phyloP scores from a whole-genome alignment of 2,329 filamentous ascomycete species.

The Phoma herbarum region DNA sequence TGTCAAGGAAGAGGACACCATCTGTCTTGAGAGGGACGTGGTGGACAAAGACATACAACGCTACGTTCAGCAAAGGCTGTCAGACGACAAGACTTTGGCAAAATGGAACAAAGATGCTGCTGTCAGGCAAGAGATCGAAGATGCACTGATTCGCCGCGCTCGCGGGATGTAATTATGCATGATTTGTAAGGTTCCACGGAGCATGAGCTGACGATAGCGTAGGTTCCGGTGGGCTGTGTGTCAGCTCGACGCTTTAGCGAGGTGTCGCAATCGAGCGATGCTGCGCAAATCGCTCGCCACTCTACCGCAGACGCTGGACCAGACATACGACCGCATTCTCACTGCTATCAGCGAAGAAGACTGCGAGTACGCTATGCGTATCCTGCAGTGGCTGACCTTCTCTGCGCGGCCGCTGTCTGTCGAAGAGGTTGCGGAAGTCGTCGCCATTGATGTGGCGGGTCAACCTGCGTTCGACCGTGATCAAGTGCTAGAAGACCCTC shows the following conservation, averaged over 20 bases:
- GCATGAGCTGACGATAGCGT: conserved; percentile 14
- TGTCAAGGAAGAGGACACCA: conserved; percentile 21
- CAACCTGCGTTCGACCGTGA: conserved; percentile 45
- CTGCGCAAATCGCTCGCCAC: conserved; percentile 27
- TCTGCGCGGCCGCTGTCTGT: conserved; percentile 31
- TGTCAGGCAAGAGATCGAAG: conserved; percentile 40
- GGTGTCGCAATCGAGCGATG: conserved; percentile 17
- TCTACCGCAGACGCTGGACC: conserved; percentile 36
- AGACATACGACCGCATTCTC: conserved; percentile 44
- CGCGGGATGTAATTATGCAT: conserved; percentile 39
- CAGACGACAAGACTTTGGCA: conserved; percentile 35
- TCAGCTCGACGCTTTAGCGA: conserved; percentile 34
- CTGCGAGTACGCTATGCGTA: conserved; percentile 28
- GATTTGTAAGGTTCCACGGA: background rate
- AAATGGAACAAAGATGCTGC: conserved; percentile 39
- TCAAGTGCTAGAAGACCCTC: conserved; percentile 46
- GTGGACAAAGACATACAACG: conserved; percentile 42
- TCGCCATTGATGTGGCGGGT: conserved; percentile 38
- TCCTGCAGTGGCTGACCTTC: conserved; percentile 39
- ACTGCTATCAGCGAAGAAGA: conserved; percentile 28
- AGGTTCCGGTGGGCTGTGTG: conserved; percentile 44
- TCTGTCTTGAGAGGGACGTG: conserved; percentile 35
- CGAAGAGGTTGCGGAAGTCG: conserved; percentile 37
- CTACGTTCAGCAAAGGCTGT: conserved; percentile 46
- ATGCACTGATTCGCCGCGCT: conserved; percentile 41